Conservation (phyloP, 805 yeast genomes). For the Torulaspora gathmanii region DNA sequence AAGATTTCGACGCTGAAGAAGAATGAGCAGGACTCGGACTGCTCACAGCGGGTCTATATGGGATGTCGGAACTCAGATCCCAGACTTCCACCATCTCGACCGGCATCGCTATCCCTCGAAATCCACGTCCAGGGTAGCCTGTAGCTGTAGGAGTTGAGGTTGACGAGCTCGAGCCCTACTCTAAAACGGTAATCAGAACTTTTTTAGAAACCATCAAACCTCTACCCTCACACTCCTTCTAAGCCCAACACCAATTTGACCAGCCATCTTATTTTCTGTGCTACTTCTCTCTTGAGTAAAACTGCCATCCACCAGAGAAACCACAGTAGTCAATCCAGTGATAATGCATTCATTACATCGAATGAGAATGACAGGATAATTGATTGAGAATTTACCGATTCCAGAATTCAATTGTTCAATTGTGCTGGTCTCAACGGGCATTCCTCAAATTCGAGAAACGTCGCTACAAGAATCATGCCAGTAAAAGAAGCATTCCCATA, state of each 20-base stretch:
- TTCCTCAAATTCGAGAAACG: too few species aligned
- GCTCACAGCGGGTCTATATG: conserved; percentile 6
- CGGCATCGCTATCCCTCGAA: neutral
- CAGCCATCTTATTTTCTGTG: conserved; percentile 5
- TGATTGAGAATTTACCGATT: neutral
- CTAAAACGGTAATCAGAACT: conserved; percentile 1
- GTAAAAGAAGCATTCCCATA: too few species aligned
- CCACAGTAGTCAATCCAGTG: neutral
- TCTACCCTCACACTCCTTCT: neutral
- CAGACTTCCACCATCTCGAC: neutral
- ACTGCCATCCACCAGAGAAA: neutral
- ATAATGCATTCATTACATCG: neutral
- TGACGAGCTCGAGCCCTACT: neutral
- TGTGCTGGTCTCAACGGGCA: neutral
- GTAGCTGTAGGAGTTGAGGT: conserved; percentile 1
- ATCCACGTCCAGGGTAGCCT: neutral
- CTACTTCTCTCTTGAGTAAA: neutral
- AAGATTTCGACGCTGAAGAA: conserved; percentile 5
- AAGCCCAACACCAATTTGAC: neutral
- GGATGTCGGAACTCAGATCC: conserved; percentile 10
- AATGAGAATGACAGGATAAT: neutral
- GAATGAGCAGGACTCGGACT: conserved; percentile 4
- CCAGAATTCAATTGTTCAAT: neutral
- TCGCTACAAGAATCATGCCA: too few species aligned
- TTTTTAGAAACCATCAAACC: conserved; percentile 2